Base-by-base conservation (phyloP, 805 yeast genomes). In the Jamesozyma lodderae region DNA sequence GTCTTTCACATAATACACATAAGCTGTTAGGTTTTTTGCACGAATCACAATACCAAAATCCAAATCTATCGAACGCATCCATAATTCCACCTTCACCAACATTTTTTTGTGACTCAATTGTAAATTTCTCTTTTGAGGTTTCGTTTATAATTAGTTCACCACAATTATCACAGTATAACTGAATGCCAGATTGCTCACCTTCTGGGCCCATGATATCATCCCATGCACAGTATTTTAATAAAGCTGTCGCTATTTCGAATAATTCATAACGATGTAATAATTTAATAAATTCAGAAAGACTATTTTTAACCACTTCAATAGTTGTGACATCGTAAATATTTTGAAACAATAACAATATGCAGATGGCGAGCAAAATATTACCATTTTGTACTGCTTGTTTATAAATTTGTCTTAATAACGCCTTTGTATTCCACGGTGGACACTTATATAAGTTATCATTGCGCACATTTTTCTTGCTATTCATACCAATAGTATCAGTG, bases 41-140 rank as follows among this genome's bases (percentile, higher is more conserved):
- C 17, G 67, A 68, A 37, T 77, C 85, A 62, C 96, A 88, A 57
- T 79, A 83, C 95, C 95, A 87, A 48, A 70, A 78, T 1, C 94
- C 95, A 50, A 76, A 73, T 25, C 56, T 58, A 4, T 49, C 40
- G 28, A 64, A 59, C 6, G 15, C 60, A 0, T 52, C 56, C 9
- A 61, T 55, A 26, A 59, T 57, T 3, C 51, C 52, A n/a, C n/a
- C n/a, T n/a, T n/a, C n/a, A 26, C 59, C 57, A 3, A 51, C 52
- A 11, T 47, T 41, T 35, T 46, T 49, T 29, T 53, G 49, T 21
- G 46, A 31, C 33, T 55, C 55, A 19, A 30, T 37, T 4, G 52
- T 48, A 24, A 46, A 46, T 29, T 57, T 64, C 14, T 60, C 64
- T 49, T 75, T 77, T 3, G 77, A 64, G 5, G 51, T 47, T 45